A percentile compares a stretch with the other conserved stretches of the same genome.
phyloP scores from a whole-genome alignment of 2,329 filamentous ascomycete species.

The Ceratocystis cacaofunesta region DNA sequence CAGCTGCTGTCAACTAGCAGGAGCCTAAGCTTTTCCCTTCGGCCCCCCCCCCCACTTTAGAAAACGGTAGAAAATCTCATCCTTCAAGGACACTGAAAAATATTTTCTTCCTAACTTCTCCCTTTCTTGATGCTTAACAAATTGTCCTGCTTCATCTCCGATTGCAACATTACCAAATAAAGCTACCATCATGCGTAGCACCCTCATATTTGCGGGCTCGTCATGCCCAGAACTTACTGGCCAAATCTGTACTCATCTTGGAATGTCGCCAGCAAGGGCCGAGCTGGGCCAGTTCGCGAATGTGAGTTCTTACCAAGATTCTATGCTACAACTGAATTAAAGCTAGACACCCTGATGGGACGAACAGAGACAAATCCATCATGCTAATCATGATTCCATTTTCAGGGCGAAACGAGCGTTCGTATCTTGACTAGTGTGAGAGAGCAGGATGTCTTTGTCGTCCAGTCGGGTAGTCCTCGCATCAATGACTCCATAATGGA shows the following conservation, averaged over 20 bases:
- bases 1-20: neutral
- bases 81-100: neutral
- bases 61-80: neutral
- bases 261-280: constrained; percentile 48
- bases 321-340: neutral
- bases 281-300: constrained; percentile 58
- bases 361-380: constrained; percentile 4
- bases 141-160: neutral
- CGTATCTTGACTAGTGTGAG: constrained; percentile 63
- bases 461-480: constrained; percentile 87
- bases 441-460: constrained; percentile 97
- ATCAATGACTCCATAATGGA: constrained; percentile 99
- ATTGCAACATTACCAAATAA: neutral
- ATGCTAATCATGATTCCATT: constrained; percentile 20
- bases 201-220: constrained; percentile 52
- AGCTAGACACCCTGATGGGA: constrained; percentile 2
- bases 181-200: constrained; percentile 41
- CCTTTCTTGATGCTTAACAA: constrained; percentile 15
- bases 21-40: neutral
- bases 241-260: constrained; percentile 54
- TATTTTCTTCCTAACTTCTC: neutral
- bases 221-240: constrained; percentile 49
- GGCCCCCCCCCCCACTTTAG: neutral
- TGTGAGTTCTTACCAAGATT: constrained; percentile 29
- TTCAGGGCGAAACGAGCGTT: constrained; percentile 54